Base-by-base conservation (phyloP, 176 grass and related monocot genomes). In the Lolium perenne region DNA sequence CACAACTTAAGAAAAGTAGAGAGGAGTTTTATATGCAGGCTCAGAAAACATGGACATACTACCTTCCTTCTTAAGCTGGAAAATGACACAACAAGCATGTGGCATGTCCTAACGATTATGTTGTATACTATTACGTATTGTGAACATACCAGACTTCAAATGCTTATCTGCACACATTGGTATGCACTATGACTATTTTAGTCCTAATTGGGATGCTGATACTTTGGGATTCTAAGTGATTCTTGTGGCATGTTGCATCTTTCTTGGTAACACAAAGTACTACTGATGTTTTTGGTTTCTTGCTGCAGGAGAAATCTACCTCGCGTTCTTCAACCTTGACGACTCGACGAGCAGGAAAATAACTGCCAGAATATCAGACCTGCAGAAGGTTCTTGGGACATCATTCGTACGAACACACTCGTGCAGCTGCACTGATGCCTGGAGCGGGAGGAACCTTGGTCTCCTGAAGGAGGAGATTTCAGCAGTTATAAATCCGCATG, bases 261-360 rank as follows among this genome's bases (percentile, higher is more conserved):
- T 67, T 10, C 22, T 46, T 57, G 55, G 65, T 45, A 82, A 54
- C 46, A 14, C 18, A 26, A 17, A 38, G 14, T 46, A 55, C 46
- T 53, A n/a, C 15, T 67, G 38, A 57, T 2, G 40, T 54, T 8
- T 75, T 88, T 6, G 41, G n/a, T 83, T 20, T 50, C 18, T 65
- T 85, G 23, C 29, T 74, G 23, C 29, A 97, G 94, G 94, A 66
- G 92, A 97, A 97, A 91, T 97, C 49, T 94, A 94, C 77, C 83
- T 97, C 4, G 79, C 90, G 5, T 94, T 97, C 87, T 97, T 97
- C 83, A 97, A 97, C 73, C 91, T 96, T 0, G 90, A 91, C 0
- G 92, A 92, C 82, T 69, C 80, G 1, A 8, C 7, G 23, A 91
- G 53, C 10, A 83, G 85, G 82, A 64, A 56, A 17, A 87, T 94